Base-by-base conservation (phyloP, 257 asterid genomes). In the Penstemon davidsonii region DNA sequence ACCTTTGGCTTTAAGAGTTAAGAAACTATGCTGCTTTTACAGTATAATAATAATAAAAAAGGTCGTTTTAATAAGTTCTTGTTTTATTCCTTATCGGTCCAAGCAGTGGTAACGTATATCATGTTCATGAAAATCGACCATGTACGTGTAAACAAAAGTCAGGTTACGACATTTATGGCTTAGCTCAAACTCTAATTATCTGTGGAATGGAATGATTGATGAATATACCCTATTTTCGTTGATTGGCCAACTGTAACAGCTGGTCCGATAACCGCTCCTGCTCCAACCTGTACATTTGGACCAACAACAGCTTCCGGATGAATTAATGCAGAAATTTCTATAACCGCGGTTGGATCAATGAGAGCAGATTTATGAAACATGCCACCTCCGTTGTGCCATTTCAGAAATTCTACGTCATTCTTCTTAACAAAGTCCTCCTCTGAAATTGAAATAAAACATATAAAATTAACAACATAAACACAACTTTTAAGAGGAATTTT, bases 341-440 rank as follows among this genome's bases (percentile, higher is more conserved):
- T 77, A 46, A 79, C 66, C 10, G 96, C 92, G 12, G 89, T 85
- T 54, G 89, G 96, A 78, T 93, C 92, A 82, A 93, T 75, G 49
- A 42, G 49, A 70, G 95, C 90, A 60, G 91, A 83, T 72, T 73
- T 78, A 77, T 90, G 96, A 78, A 84, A 80, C 74, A 69, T 67
- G 75, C 97, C 96, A 56, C 97, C 95, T 39, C 97, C 97, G 63
- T 84, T 86, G 58, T 72, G 60, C 97, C 99, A 93, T 75, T 68
- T 79, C 66, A 4, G 68, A 68, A 87, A 93, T 63, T 83, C 92
- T 69, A 60, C 73, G 58, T 74, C 71, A 53, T 45, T 74, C 12
- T n/a, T 44, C 58, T 73, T 58, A 69, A 47, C 75, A 64, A 54
- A 68, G 56, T 75, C 88, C 65, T 55, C 82, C 38, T 73, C 94